phyloP scores from a whole-genome alignment of 2,329 filamentous ascomycete genomes.

The Aspergillus pseudoglaucus region DNA sequence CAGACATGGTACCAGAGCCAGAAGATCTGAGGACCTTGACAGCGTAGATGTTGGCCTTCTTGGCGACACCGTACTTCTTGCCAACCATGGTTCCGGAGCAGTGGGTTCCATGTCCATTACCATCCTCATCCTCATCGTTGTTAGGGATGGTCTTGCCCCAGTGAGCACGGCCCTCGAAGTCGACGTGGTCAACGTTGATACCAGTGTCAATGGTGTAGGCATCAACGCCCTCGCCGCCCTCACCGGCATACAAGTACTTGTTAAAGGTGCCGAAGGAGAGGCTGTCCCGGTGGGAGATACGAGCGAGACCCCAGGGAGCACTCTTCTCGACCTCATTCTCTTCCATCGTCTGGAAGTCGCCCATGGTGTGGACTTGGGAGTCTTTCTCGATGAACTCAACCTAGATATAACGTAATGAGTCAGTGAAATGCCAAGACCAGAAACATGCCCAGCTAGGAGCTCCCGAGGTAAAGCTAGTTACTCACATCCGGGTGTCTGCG shows the following conservation, averaged over 20 bases:
- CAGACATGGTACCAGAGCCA: constrained; percentile 96
- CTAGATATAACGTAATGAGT: constrained; percentile 42
- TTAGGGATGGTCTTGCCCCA: constrained; percentile 96
- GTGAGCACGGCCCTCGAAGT: constrained; percentile 90
- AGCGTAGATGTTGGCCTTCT: constrained; percentile 94
- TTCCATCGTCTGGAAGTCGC: constrained; percentile 60
- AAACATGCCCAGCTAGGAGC: constrained; percentile 7
- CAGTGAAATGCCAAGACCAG: neutral
- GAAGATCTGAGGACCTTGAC: constrained; percentile 98
- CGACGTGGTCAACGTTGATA: constrained; percentile 86
- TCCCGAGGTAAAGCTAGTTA: constrained; percentile 22
- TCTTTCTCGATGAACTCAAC: constrained; percentile 96
- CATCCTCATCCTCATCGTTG: constrained; percentile 80
- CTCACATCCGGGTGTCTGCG: constrained; percentile 95
- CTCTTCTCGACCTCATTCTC: constrained; percentile 68
- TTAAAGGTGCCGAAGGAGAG: constrained; percentile 91
- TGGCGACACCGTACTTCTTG: constrained; percentile 98
- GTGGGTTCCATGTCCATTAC: constrained; percentile 97
- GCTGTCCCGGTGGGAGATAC: constrained; percentile 87
- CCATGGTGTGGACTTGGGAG: constrained; percentile 80
- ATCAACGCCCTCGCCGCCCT: constrained; percentile 94
- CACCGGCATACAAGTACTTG: constrained; percentile 89
- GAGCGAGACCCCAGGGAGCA: constrained; percentile 96
- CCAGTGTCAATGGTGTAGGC: constrained; percentile 98
- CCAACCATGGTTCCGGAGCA: constrained; percentile 97